These are phyloP conservation scores for Saccharomycopsis oosterbeekiorum DNA, from an alignment of 805 yeast species.

Conservation along the genomic window DNA sequence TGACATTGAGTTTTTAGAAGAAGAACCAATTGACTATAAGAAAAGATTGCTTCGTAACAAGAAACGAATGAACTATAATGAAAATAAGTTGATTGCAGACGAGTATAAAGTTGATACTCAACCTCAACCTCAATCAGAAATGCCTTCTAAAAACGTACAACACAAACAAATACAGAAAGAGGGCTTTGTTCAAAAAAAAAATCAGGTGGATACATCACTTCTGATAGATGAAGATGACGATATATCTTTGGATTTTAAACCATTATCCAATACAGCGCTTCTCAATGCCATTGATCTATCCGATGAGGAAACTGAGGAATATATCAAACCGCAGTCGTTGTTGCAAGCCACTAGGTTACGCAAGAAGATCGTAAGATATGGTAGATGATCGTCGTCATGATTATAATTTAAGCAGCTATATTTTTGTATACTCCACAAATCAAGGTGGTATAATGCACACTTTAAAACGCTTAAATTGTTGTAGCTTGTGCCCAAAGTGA, in stretches of 20 bases:
- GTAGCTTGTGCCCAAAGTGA: neutral
- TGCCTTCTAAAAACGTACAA: neutral
- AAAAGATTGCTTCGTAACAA: neutral
- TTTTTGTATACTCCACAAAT: neutral
- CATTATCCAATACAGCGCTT: neutral
- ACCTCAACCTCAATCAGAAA: neutral
- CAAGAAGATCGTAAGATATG: neutral
- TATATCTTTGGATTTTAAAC: neutral
- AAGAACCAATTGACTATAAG: neutral
- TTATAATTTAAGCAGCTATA: neutral
- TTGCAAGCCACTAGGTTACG: neutral
- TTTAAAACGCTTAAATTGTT: neutral
- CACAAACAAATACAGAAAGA: neutral
- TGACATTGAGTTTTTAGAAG: neutral
- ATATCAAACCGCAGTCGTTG: neutral
- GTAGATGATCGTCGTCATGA: neutral
- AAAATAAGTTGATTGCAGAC: no score
- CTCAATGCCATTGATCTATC: neutral
- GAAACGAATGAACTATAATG: neutral
- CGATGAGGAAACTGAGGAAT: neutral
- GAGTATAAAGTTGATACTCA: no score
- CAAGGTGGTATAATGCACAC: neutral
- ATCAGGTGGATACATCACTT: neutral
- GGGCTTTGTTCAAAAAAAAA: neutral
- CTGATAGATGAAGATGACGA: neutral